Evolutionary conservation across 805 yeast genomes (phyloP), one percentile per base, ranked within the genome.

Genomic region (Starmerella vitae): DNA sequence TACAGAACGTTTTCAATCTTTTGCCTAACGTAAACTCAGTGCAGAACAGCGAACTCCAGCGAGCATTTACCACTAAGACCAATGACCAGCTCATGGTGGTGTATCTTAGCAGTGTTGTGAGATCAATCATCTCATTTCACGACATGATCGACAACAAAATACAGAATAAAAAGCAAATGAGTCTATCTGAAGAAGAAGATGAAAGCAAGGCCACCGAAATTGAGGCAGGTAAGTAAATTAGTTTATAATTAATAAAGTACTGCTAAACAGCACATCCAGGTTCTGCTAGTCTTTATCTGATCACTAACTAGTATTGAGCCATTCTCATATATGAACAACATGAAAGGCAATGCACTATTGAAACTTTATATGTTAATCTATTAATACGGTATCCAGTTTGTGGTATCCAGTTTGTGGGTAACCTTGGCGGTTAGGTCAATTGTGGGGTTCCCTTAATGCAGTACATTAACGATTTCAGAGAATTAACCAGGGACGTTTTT

Each of bases 71-170:
- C 1, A 71, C 81, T 32, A 91, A 88, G 63, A 84, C 98, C 3
- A 93, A 91, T 56, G 99, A 91, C 57, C 94, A 91, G 60, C 67
- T 93, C 51, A 88, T 93, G 98, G 71, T 84, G 55, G 74, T 91
- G 20, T 93, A 93, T 58, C 75, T 91, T 48, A 74, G 91, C 53
- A 78, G 88, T 37, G 66, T 91, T 53, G 94, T 91, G 19, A 73
- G 97, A 56, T 81, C 97, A 5, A 86, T 93, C 53, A 80, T 91
- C 55, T 93, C 97, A 9, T 88, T 91, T 71, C 94, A 91, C 61
- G 93, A 91, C 59, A 71, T 91, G 60, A 91, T 91, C 56, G 97
- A 91, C 54, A 93, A 93, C 64, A 91, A 91, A 63, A 76, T 91
- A 49, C 83, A 81, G 51, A 85, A 85, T 59, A 78, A 76, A 55